These are phyloP conservation scores for Pseudogymnoascus destructans DNA, from an alignment of 2,329 filamentous ascomycete genomes.

Conservation along the genomic window DNA sequence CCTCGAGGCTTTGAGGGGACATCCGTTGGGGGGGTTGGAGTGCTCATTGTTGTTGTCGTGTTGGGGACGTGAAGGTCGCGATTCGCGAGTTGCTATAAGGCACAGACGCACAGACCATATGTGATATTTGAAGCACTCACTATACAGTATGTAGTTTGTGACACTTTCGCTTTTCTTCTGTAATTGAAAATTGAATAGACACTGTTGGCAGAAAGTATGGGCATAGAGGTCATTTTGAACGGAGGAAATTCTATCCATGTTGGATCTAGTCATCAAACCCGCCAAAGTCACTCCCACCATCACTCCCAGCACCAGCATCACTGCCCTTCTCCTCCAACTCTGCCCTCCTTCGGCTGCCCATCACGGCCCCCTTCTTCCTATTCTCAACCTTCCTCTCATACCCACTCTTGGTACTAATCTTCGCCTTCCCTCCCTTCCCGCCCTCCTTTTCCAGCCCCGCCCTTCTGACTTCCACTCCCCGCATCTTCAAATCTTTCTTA, in stretches of 20 bases:
- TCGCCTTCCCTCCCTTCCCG: constrained; percentile 26
- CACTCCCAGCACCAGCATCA: constrained; percentile 18
- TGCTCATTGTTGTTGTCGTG: background rate
- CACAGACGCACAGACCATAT: background rate
- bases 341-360: constrained; percentile 42
- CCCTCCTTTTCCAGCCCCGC: constrained; percentile 27
- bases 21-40: background rate
- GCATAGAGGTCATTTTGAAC: background rate
- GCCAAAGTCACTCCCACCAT: constrained; percentile 29
- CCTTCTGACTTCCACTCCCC: constrained; percentile 64
- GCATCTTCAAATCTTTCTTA: constrained; percentile 66
- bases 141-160: background rate
- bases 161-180: background rate
- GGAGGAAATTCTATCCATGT: background rate
- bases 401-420: constrained; percentile 74
- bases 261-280: constrained; percentile 33
- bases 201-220: background rate
- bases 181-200: background rate
- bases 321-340: constrained; percentile 27
- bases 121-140: background rate
- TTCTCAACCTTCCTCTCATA: constrained; percentile 59
- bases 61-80: background rate
- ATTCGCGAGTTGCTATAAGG: background rate
- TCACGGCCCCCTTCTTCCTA: constrained; percentile 49
- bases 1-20: background rate